These are phyloP conservation scores for Jatropha curcas DNA, from an alignment of 345 rosid genomes.

Conservation along the genomic window DNA sequence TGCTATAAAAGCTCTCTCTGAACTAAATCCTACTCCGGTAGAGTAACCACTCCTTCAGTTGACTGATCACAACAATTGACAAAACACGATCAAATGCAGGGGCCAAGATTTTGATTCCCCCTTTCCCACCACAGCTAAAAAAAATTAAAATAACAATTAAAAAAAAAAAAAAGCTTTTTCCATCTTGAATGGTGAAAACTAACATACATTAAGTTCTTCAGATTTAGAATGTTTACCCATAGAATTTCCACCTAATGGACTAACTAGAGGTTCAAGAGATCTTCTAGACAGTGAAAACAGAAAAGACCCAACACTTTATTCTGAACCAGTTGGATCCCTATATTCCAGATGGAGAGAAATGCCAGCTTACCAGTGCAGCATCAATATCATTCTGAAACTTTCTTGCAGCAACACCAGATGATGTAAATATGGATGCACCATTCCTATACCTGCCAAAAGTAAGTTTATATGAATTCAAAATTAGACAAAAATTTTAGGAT, in stretches of 20 bases:
- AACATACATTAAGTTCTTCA: background rate
- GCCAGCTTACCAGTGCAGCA: slow-evolving; percentile 36
- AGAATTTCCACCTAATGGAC: background rate
- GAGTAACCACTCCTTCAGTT: background rate
- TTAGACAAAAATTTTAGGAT: background rate
- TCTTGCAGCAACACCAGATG: slow-evolving; percentile 44
- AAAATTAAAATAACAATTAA: too few species aligned
- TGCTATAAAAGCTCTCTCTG: slow-evolving; percentile 9
- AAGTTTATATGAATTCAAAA: background rate
- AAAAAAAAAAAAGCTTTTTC: background rate
- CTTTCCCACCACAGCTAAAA: background rate
- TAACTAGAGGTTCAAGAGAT: background rate
- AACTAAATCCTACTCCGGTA: background rate
- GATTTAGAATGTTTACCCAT: background rate
- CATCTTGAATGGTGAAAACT: background rate
- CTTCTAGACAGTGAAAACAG: background rate
- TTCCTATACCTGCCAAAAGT: slow-evolving; percentile 31
- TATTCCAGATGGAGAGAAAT: background rate
- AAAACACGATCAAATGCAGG: background rate
- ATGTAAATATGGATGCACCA: slow-evolving; percentile 46
- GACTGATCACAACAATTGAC: background rate
- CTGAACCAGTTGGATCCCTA: background rate
- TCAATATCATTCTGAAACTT: slow-evolving; percentile 48
- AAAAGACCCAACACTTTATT: background rate
- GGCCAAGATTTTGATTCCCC: background rate